Conservation (phyloP, 2,329 filamentous ascomycete species). For the Orbilia brochopaga region DNA sequence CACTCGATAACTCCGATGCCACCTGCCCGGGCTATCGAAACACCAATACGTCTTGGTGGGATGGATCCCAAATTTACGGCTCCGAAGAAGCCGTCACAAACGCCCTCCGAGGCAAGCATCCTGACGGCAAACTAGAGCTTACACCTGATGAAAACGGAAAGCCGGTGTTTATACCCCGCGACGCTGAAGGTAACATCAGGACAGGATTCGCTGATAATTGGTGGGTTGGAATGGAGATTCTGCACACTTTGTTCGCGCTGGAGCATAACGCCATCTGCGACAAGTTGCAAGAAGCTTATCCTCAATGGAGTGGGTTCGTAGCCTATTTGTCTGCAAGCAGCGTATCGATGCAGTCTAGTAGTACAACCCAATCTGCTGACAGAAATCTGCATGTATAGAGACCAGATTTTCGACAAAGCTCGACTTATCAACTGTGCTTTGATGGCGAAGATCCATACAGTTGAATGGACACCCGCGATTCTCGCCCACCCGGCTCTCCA, state of each 20-base stretch:
- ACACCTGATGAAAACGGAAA: constrained; percentile 55
- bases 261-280: constrained; percentile 62
- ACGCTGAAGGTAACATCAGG: constrained; percentile 57
- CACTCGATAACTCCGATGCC: constrained; percentile 57
- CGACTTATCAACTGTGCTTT: constrained; percentile 61
- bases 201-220: constrained; percentile 61
- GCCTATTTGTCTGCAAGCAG: too few relatives aligned
- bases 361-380: neutral
- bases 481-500: constrained; percentile 60
- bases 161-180: constrained; percentile 59
- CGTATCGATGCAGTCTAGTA: neutral
- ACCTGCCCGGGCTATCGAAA: constrained; percentile 60
- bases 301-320: constrained; percentile 57
- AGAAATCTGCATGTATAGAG: constrained; percentile 47
- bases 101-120: constrained; percentile 56
- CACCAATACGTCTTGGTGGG: constrained; percentile 61
- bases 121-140: constrained; percentile 59
- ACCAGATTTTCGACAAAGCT: constrained; percentile 61
- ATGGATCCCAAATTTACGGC: constrained; percentile 62
- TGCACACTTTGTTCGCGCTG: constrained; percentile 61
- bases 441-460: constrained; percentile 63
- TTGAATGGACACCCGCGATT: constrained; percentile 63
- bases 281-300: constrained; percentile 57
- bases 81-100: constrained; percentile 58
- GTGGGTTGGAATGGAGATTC: constrained; percentile 62